Conservation (phyloP, 148 eudicot species). For the Rhododendron ovatum region DNA sequence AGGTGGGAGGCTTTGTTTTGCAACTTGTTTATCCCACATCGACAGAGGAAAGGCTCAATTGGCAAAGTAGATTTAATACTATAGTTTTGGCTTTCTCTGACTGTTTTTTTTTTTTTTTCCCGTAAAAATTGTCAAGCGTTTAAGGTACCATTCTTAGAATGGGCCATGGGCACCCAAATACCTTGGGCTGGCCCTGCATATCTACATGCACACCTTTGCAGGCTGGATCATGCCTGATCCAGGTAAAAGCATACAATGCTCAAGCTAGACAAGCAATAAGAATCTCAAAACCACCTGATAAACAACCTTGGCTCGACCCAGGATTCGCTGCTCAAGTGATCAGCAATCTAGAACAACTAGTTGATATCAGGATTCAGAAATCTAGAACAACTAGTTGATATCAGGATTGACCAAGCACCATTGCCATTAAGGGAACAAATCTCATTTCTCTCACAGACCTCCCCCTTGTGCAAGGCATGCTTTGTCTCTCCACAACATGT, state of each 20-base stretch:
- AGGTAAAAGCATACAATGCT: not conserved
- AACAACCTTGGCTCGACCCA: not conserved
- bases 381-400: not conserved
- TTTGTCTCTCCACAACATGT: not conserved
- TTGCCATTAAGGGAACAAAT: not conserved
- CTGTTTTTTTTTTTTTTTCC: too few species aligned
- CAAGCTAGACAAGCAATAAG: not conserved
- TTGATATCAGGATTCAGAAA: not conserved
- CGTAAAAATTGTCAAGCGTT: too few species aligned
- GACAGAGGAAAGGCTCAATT: too few species aligned
- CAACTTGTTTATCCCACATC: too few species aligned
- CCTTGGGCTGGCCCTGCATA: not conserved
- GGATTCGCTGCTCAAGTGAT: not conserved
- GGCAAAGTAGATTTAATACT: too few species aligned
- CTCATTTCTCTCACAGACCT: not conserved
- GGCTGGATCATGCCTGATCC: not conserved
- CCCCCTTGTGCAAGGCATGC: not conserved
- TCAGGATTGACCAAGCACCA: not conserved
- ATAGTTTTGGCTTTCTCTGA: too few species aligned
- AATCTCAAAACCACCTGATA: not conserved
- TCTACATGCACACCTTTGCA: not conserved
- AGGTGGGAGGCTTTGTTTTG: too few species aligned
- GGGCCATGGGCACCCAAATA: too few species aligned
- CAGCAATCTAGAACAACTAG: not conserved
- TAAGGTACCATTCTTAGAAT: too few species aligned